These are phyloP conservation scores for Phlebopus sp. DNA, from an alignment of 1,284 basidiomycete genomes.

Conservation along the genomic window DNA sequence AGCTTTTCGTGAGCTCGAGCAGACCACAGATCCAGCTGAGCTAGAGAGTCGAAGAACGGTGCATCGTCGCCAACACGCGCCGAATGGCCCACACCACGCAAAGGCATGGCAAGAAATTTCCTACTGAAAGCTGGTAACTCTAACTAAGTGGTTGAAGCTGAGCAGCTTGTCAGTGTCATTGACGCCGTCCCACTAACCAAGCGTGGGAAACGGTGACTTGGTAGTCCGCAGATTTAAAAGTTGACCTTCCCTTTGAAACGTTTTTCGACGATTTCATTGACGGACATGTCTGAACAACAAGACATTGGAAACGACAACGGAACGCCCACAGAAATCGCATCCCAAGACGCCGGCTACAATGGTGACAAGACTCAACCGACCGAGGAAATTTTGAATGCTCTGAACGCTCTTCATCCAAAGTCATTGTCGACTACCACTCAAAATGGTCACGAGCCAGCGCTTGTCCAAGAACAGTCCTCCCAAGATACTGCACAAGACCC, in stretches of 20 bases:
- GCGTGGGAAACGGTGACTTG: constrained; percentile 26
- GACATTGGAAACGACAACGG: constrained; percentile 26
- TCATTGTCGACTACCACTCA: constrained; percentile 22
- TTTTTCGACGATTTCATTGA: constrained; percentile 31
- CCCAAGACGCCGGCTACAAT: constrained; percentile 27
- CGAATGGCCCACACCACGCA: constrained; percentile 38
- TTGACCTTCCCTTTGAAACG: constrained; percentile 22
- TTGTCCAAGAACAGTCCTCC: constrained; percentile 18
- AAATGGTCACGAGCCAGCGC: constrained; percentile 28
- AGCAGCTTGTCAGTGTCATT: neutral
- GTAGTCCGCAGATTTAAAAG: constrained; percentile 10
- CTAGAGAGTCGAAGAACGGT: constrained; percentile 41
- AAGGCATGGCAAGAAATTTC: constrained; percentile 35
- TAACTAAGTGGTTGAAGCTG: constrained; percentile 1
- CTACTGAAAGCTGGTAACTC: too few species aligned
- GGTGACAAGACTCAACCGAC: constrained; percentile 37
- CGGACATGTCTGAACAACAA: constrained; percentile 37
- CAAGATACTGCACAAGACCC: constrained; percentile 29
- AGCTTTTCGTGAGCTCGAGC: constrained; percentile 30
- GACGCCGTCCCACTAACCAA: neutral
- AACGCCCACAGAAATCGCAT: constrained; percentile 27
- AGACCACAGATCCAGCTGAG: constrained; percentile 42
- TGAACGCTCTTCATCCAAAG: constrained; percentile 37
- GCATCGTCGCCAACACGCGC: constrained; percentile 30
- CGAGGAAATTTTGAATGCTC: constrained; percentile 39